Percentiles rank a stretch among this genome's conserved stretches.
These are phyloP conservation scores for Litchi chinensis DNA, from an alignment of 345 rosid genomes.

Conservation along the genomic window DNA sequence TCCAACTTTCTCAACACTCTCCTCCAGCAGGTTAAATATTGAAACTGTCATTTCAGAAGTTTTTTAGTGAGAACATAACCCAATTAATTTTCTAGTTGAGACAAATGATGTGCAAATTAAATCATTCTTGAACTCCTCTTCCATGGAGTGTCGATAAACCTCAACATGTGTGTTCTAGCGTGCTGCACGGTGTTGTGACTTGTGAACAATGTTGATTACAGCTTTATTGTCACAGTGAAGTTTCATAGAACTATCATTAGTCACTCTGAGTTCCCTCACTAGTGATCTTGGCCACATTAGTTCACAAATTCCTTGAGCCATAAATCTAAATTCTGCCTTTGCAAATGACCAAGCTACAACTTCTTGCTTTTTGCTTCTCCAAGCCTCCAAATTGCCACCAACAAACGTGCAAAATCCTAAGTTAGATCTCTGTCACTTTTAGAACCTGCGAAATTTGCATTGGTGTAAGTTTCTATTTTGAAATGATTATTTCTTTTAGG, in stretches of 20 bases:
- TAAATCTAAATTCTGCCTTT: not conserved
- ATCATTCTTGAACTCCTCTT: not conserved
- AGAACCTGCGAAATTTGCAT: not conserved
- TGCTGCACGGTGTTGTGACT: not conserved
- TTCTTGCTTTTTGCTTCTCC: not conserved
- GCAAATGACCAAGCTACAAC: not conserved
- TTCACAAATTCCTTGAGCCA: not conserved
- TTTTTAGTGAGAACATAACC: not conserved
- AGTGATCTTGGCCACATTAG: not conserved
- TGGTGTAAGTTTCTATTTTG: not conserved
- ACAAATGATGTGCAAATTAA: not conserved
- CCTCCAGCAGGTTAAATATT: not conserved
- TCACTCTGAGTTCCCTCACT: not conserved
- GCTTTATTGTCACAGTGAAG: not conserved
- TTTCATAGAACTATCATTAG: not conserved
- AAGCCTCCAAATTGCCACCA: not conserved
- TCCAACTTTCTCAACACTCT: too few relatives aligned
- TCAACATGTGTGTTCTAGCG: not conserved
- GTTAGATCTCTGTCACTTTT: not conserved
- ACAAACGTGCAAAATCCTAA: not conserved
- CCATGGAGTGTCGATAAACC: not conserved
- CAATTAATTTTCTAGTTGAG: not conserved
- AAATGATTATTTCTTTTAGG: not conserved
- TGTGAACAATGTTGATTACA: not conserved
- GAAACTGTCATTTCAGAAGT: not conserved